Conservation (phyloP, 2,329 filamentous ascomycete species). For the Pseudogymnoascus pannorum region DNA sequence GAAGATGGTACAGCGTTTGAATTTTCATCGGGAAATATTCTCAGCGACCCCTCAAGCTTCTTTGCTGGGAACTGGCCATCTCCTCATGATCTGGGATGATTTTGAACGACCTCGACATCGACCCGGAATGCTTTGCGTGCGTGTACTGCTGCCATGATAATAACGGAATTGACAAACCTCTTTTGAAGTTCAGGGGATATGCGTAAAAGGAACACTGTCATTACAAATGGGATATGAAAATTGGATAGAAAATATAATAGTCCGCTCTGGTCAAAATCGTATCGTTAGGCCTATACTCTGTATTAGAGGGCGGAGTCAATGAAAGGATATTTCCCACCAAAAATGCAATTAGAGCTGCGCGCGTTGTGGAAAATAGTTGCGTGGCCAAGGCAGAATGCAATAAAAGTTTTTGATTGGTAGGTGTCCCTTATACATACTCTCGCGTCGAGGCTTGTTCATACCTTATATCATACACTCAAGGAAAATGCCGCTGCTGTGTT, state of each 20-base stretch:
- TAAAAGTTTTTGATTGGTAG: constrained; percentile 2
- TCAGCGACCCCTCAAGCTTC: neutral
- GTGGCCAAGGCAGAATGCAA: neutral
- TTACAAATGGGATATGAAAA: neutral
- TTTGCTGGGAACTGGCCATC: neutral
- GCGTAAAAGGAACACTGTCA: neutral
- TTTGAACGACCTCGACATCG: constrained; percentile 6
- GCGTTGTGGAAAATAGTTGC: neutral
- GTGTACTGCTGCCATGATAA: neutral
- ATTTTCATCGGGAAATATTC: neutral
- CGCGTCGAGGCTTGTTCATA: neutral
- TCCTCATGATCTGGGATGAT: neutral
- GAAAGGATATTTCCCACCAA: neutral
- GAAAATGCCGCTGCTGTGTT: neutral
- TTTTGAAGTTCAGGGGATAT: neutral
- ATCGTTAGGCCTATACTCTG: neutral
- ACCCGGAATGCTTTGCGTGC: neutral
- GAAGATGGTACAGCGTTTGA: neutral
- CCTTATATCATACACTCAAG: constrained; percentile 1
- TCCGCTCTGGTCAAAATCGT: neutral
- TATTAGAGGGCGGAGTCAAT: neutral
- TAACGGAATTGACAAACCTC: neutral
- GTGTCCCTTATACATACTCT: constrained; percentile 6
- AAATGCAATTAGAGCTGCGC: neutral
- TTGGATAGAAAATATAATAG: neutral